Base-by-base conservation (phyloP, 192 early-diverging fungal genomes). In the Podila horticola region DNA sequence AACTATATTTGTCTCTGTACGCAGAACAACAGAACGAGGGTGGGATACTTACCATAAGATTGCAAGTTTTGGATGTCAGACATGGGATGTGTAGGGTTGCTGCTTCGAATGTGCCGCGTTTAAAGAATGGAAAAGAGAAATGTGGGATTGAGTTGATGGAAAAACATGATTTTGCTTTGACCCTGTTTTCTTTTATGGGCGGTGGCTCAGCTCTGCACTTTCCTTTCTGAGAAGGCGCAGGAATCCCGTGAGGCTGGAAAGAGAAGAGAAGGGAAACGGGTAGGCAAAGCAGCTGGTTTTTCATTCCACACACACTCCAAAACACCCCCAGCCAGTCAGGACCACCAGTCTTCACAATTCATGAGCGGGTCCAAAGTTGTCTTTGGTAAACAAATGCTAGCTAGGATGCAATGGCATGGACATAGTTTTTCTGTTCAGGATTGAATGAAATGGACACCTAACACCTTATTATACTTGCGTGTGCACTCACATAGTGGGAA, bases 401-500 rank as follows among this genome's bases (percentile, higher is more conserved):
- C 8, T 3, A 70, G 66, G 24, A 29, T 48, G 20, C 13, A 34
- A 24, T 45, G 41, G 13, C 41, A 2, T 13, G 8, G 41, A 45
- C 41, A 45, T 45, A 3, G 15, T 45, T 45, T 3, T 3, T 45
- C 41, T 15, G 12, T 13, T 10, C 38, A 41, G 41, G 15, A 45
- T 0, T 15, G 41, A 45, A 17, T 45, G 41, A 17, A 15, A 1
- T 45, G 2, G 15, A 45, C 41, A 3, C 13, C 41, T 45, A 45
- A 45, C 41, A 45, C 41, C 15, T 8, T 3, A 3, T 2, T 45
- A 17, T 45, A 13, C 8, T 45, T 45, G 15, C 15, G 38, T 45
- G 41, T 45, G 41, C 15, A 45, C 41, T 15, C 41, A 79, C 41
- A 79, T 83, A 87, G 87, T 94, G 30, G 92, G 93, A 36, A 95